Percentiles rank a stretch among this genome's conserved stretches.
phyloP scores from a whole-genome alignment of 2,329 filamentous ascomycete genomes.

The Didymosphaeria variabile region DNA sequence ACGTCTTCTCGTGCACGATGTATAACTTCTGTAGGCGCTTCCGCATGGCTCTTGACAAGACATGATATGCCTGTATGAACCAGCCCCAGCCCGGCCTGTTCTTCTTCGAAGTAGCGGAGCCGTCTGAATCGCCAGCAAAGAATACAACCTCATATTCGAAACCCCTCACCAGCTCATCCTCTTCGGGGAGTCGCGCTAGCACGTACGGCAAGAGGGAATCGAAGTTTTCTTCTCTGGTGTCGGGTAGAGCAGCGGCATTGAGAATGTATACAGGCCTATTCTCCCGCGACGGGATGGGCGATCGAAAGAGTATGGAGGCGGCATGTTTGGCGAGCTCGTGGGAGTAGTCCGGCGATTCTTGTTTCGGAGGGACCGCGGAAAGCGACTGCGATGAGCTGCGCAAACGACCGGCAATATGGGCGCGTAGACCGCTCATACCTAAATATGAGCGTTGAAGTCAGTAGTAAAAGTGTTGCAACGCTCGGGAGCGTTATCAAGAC shows the following conservation, averaged over 20 bases:
- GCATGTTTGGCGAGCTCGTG: conserved; percentile 59
- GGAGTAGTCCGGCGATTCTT: conserved; percentile 58
- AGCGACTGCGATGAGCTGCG: conserved; percentile 59
- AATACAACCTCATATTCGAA: conserved; percentile 66
- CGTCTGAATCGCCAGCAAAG: conserved; percentile 63
- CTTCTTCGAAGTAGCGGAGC: conserved; percentile 57
- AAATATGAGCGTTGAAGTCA: conserved; percentile 6
- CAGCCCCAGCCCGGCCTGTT: conserved; percentile 62
- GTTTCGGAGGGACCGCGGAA: conserved; percentile 57
- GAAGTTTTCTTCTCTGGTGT: conserved; percentile 63
- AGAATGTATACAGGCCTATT: conserved; percentile 63
- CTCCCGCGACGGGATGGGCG: conserved; percentile 59
- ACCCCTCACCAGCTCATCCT: conserved; percentile 63
- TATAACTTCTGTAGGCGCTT: conserved; percentile 65
- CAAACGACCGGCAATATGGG: conserved; percentile 49
- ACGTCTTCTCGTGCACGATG: conserved; percentile 66
- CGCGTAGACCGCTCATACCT: conserved; percentile 50
- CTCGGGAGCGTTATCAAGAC: conserved; percentile 1
- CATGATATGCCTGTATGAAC: conserved; percentile 66
- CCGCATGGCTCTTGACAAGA: conserved; percentile 62
- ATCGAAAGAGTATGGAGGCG: conserved; percentile 63
- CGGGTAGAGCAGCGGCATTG: conserved; percentile 65
- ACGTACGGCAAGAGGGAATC: conserved; percentile 65
- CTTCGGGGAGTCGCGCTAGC: conserved; percentile 62
- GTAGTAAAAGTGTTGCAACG: conserved; percentile 11